Base-by-base conservation (phyloP, 306 rosid genomes). In the Trichosanthes cucumerina region DNA sequence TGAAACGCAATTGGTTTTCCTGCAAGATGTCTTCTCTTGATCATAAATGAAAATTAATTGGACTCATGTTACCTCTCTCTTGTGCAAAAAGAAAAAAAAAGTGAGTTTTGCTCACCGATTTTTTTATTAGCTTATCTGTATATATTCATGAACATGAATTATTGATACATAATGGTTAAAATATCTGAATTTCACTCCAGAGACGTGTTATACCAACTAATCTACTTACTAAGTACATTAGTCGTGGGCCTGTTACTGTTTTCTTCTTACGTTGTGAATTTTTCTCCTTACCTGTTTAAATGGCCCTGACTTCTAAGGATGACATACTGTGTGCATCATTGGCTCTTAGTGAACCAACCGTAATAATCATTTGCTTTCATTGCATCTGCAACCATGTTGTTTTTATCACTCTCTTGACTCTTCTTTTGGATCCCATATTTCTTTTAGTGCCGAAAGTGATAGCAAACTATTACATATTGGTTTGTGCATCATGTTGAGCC, bases 1-100 rank as follows among this genome's bases (percentile, higher is more conserved):
- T 78, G 82, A 86, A 80, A 86, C 86, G 86, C 86, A 70, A 80
- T 76, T 82, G 58, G 80, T 83, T 79, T 72, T 52, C 44, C 78
- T 73, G 43, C 60, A 46, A 47, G 60, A 28, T 73, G 31, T 44
- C 54, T 2, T 70, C 76, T 24, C 43, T 73, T 73, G 59, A 73
- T 73, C 77, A 73, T 49, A 47, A 46, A 46, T 73, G 77, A 49
- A 46, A 49, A 73, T 39, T 71, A 71, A 73, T 72, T 73, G 77
- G 77, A 73, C 43, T 31, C 77, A 73, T 73, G 44, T 47, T 49
- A 4, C 59, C 43, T 44, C 58, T 46, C 76, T 23, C 77, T 47
- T 73, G 78, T 74, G 78, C 77, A 52, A 53, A 33, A 50, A 36
- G 19, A 28, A 50, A 47, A 50, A 36, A 33, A 28, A 50, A 47